phyloP scores from a whole-genome alignment of 2,329 filamentous ascomycete species.

The Ceratocystis lukuohia region DNA sequence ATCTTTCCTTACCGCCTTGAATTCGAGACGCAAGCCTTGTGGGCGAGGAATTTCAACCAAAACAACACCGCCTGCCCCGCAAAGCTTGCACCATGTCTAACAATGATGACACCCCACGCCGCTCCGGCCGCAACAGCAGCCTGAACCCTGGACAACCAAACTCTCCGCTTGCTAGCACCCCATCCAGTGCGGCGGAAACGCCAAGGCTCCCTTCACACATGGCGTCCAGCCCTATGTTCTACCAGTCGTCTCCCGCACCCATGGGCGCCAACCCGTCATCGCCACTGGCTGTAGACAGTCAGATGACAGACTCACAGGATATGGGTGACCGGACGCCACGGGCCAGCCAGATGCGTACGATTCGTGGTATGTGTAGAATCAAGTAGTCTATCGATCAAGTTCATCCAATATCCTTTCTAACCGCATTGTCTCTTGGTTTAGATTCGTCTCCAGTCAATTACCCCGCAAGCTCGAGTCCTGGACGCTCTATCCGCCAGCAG shows the following conservation, averaged over 20 bases:
- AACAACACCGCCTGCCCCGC: background rate
- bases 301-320: slow-evolving; percentile 45
- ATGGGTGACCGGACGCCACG: slow-evolving; percentile 50
- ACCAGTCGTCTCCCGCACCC: slow-evolving; percentile 40
- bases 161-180: slow-evolving; percentile 12
- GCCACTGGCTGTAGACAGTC: slow-evolving; percentile 21
- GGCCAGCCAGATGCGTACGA: slow-evolving; percentile 34
- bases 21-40: background rate
- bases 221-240: slow-evolving; percentile 72
- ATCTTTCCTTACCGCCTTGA: background rate
- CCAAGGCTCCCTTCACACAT: slow-evolving; percentile 28
- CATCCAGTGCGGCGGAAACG: slow-evolving; percentile 16
- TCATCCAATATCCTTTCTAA: background rate
- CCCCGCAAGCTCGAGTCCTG: slow-evolving; percentile 76
- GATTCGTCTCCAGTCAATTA: slow-evolving; percentile 90
- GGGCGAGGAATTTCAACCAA: background rate
- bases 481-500: slow-evolving; percentile 46
- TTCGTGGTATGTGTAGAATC: slow-evolving; percentile 9
- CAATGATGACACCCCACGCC: slow-evolving; percentile 16
- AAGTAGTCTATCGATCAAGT: background rate
- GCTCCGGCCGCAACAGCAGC: slow-evolving; percentile 9
- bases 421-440: slow-evolving; percentile 28
- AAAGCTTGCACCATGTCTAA: slow-evolving; percentile 10
- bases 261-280: slow-evolving; percentile 18
- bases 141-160: slow-evolving; percentile 9